phyloP scores from a whole-genome alignment of 345 rosid species.

The Pistacia atlantica region DNA sequence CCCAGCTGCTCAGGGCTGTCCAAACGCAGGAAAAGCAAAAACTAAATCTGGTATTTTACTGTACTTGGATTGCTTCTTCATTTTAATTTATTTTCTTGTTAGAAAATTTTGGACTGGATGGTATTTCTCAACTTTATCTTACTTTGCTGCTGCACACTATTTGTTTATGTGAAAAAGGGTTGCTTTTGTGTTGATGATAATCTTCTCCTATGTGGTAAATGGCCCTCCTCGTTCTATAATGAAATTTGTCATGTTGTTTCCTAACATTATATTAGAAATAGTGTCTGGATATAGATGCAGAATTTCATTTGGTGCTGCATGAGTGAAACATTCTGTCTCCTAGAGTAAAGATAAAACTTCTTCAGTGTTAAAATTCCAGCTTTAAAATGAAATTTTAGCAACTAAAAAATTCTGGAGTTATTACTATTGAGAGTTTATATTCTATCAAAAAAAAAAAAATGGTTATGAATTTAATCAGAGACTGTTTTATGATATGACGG shows the following conservation, averaged over 20 bases:
- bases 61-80: not conserved
- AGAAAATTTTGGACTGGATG: not conserved
- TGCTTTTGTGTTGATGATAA: not conserved
- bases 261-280: not conserved
- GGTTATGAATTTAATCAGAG: not conserved
- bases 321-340: not conserved
- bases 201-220: not conserved
- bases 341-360: not conserved
- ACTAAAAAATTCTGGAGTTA: not conserved
- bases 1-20: slow-evolving; percentile 69
- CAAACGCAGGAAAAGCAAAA: slow-evolving; percentile 89
- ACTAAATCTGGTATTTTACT: slow-evolving; percentile 60
- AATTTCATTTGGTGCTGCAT: not conserved
- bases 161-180: not conserved
- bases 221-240: not conserved
- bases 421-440: no score
- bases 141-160: not conserved
- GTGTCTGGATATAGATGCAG: not conserved
- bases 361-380: no score
- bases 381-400: no score
- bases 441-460: not conserved
- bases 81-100: not conserved
- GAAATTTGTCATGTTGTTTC: not conserved
- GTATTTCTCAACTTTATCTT: not conserved
- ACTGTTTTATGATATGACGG: not conserved